Base-by-base conservation (phyloP, 805 yeast species). In the Ogataea thermomethanolica region DNA sequence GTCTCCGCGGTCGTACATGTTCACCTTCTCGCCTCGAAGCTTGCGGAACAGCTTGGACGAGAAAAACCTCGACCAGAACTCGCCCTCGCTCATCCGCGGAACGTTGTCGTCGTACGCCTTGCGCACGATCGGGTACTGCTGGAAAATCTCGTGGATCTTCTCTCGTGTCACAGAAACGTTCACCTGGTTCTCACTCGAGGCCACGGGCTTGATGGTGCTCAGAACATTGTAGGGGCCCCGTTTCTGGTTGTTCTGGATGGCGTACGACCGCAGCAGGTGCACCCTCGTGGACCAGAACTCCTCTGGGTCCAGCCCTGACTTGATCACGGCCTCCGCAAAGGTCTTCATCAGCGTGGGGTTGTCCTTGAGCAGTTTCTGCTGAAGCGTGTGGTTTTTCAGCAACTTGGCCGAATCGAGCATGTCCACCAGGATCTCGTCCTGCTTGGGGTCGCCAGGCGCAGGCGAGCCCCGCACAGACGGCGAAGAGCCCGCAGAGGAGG, bases 1-100 rank as follows among this genome's bases (percentile, higher is more conserved):
- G 61, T 93, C 98, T 38, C 93, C 89, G 47, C 95, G 73, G 47
- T 86, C 87, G 56, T 78, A 82, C 2, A 75, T 64, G 54, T 81
- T 78, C 38, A 88, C 75, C 49, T 79, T 81, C 56, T 93, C 98
- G 43, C 99, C 99, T 58, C 96, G 74, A 25, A 93, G 67, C 53
- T 89, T 78, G 50, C 96, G 72, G 56, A 90, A 93, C 45, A 93
- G 66, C 53, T 88, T 84, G 0, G 97, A 89, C 54, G 87, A 81
- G 70, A 93, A 93, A 55, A 93, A 93, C 46, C 97, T 69, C 8
- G 95, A 87, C 99, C 99, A 93, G 54, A 93, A 93, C 56, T 85
- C 95, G 29, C 91, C 90, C 59, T 93, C 98, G 34, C 78, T 74
- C 38, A 93, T 71, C 46, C 82, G 81, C 1, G 98, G 99, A 4